These are phyloP conservation scores for Eucalyptus lansdowneana DNA, from an alignment of 345 rosid genomes.

Conservation along the genomic window DNA sequence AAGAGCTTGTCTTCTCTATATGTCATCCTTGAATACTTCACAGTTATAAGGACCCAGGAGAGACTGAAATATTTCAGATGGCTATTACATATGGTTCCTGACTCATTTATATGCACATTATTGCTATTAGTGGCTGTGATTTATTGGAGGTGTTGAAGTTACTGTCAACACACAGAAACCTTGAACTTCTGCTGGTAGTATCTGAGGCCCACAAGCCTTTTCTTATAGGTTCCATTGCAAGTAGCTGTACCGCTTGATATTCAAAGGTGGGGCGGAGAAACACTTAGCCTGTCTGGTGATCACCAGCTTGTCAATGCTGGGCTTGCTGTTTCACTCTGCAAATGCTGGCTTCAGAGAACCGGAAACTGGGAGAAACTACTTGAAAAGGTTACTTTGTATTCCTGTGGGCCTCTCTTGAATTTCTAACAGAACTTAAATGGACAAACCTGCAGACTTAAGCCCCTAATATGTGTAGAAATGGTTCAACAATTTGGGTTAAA, in stretches of 20 bases:
- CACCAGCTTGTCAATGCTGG: constrained; percentile 82
- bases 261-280: constrained; percentile 28
- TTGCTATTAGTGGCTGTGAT: not conserved
- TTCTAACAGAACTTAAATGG: not conserved
- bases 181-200: not conserved
- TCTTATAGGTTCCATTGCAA: constrained; percentile 56
- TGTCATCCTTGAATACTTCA: not conserved
- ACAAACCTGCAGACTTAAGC: not conserved
- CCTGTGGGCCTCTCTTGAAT: not conserved
- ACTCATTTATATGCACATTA: not conserved
- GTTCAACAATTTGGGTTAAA: not conserved
- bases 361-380: constrained; percentile 49
- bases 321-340: constrained; percentile 80
- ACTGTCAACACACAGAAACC: not conserved
- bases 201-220: not conserved
- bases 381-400: constrained; percentile 24
- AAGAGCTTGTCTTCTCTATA: not conserved
- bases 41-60: not conserved
- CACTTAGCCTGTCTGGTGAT: constrained; percentile 72
- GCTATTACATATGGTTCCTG: not conserved
- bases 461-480: not conserved
- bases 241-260: constrained; percentile 49
- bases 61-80: not conserved
- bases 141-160: not conserved
- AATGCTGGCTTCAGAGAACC: constrained; percentile 76